Evolutionary conservation across 78 protist genomes (phyloP).

Genomic region (Speleostelium caveatum): DNA sequence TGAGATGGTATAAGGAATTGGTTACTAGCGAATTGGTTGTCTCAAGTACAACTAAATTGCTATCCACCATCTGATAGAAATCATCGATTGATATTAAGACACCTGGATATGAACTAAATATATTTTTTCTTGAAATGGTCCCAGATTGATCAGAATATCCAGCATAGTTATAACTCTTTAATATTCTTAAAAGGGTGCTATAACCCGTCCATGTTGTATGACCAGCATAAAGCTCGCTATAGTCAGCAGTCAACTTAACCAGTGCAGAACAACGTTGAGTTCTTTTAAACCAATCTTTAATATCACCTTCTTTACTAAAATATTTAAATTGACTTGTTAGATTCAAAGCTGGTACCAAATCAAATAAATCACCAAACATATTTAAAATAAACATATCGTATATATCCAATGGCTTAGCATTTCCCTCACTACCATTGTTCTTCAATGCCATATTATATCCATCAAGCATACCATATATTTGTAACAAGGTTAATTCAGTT

Average conservation of each 20-base stretch:
- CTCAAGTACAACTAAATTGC: conserved; percentile 83
- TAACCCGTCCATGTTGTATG: conserved; percentile 63
- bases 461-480: conserved; percentile 44
- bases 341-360: conserved; percentile 41
- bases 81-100: conserved; percentile 80
- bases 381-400: conserved; percentile 58
- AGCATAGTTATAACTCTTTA: conserved; percentile 23
- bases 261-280: conserved; percentile 80
- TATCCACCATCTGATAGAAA: conserved; percentile 71
- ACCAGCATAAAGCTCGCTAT: conserved; percentile 54
- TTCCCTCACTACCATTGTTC: neutral
- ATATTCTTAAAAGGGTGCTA: conserved; percentile 18
- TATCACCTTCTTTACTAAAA: too few species aligned
- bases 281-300: conserved; percentile 32
- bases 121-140: neutral
- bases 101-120: conserved; percentile 80
- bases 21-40: conserved; percentile 80
- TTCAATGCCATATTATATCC: conserved; percentile 28
- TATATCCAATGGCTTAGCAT: neutral
- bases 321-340: neutral
- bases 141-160: neutral
- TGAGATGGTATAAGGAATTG: conserved; percentile 36
- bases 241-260: conserved; percentile 60
- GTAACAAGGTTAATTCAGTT: conserved; percentile 26
- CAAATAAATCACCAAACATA: conserved; percentile 74